Base-by-base conservation (phyloP, 352 stramenopile genomes). In the Phytophthora rubi region DNA sequence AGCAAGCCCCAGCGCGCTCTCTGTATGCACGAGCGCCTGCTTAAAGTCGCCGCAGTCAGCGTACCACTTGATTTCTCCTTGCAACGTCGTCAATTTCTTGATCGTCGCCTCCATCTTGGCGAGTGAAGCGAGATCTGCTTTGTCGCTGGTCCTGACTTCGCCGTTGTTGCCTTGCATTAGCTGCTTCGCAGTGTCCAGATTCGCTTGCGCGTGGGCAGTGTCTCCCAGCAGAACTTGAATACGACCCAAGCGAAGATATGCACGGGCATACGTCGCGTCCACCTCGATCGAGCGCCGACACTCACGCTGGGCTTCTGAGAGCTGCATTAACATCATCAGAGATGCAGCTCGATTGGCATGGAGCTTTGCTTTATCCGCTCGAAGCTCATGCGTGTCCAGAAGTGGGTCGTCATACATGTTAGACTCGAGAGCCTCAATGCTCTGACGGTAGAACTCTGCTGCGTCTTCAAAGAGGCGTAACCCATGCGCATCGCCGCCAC, bases 301-400 rank as follows among this genome's bases (percentile, higher is more conserved):
- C 71, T 96, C 89, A 0, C 81, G 83, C 58, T 90, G 78, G 13
- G 87, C 89, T 70, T 95, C 88, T 7, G 65, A 48, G 13, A 92
- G 81, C 62, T 91, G 82, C 73, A 85, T 77, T 13, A 94, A 30
- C 89, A 94, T 95, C 80, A 95, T 91, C 30, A 92, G 63, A 6
- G 83, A 89, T 13, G 89, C 89, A 3, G 87, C 85, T 42, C 88
- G 79, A 61, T 96, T 96, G 7, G 85, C 78, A 51, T 95, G 86
- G 13, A 95, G 65, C 62, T 94, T 95, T 0, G 87, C 85, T 53
- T 94, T 94, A 62, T 96, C 87, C 4, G 85, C 84, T 68, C 76
- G 65, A n/a, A 91, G 10, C 2, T 78, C 71, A 2, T 62, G 37
- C 15, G 78, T 89, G 30, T 78, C 70, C 4, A 81, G 16, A 10